Base-by-base conservation (phyloP, 305 asterid genomes). In the Fraxinus paxiana region DNA sequence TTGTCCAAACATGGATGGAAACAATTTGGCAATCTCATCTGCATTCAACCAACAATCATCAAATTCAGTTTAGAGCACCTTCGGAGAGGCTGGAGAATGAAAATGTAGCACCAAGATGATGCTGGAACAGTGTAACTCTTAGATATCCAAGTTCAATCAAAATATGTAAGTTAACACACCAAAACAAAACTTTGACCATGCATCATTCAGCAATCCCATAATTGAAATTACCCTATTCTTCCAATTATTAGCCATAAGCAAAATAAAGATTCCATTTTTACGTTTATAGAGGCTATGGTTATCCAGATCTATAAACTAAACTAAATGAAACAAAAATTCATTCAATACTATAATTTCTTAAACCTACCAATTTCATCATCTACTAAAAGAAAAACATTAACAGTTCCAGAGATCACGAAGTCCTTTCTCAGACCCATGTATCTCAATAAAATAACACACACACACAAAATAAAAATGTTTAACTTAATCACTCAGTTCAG, bases 21-120 rank as follows among this genome's bases (percentile, higher is more conserved):
- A 96, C 82, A 94, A 81, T 82, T 96, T 96, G 82, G 92, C 97
- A 78, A 96, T 94, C 92, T 96, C 98, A 83, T 96, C 99, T 96
- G 89, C 83, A 87, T 78, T 75, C 82, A 86, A 87, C 69, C 75
- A 61, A 74, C 70, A 63, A 80, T 70, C 43, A 75, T 82, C 81
- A 80, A 84, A 43, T 74, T 71, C 17, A 69, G 74, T 30, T 4
- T 69, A 28, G 13, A 69, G 41, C 74, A 69, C 5, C n/a, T 7
- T 13, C 7, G 18, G 74, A 28, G 74, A 69, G 9, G 74, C 74
- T 13, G 28, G 41, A 26, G 41, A 10, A 28, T 6, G 41, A 69
- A 69, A 69, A 22, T 63, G 35, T 26, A 3, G 35, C 33, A 63
- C 13, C 74, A 30, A 28, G 73, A 65, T 65, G 74, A 24, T 30